Evolutionary conservation across 2,329 filamentous ascomycete species (phyloP).

Genomic region (Trematosphaeria pertusa): DNA sequence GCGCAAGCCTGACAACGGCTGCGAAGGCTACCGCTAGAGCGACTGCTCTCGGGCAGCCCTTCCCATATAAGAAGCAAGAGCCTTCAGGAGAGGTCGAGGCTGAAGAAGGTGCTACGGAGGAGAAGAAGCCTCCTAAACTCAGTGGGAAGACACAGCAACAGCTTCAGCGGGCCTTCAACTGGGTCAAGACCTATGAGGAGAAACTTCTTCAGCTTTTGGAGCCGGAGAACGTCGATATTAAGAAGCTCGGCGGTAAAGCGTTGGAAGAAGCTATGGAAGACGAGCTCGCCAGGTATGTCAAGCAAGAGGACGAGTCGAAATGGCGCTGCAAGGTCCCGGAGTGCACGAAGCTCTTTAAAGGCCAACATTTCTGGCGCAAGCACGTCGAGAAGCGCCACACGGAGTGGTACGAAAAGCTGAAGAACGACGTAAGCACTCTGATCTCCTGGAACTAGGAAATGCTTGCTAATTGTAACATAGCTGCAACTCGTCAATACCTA

Average conservation of each 20-base stretch:
- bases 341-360: conserved; percentile 96
- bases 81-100: conserved; percentile 69
- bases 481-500: conserved; percentile 92
- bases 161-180: conserved; percentile 93
- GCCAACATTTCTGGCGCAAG: conserved; percentile 96
- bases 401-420: conserved; percentile 83
- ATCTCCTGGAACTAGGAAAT: not conserved
- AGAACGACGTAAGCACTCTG: conserved; percentile 74
- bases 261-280: conserved; percentile 86
- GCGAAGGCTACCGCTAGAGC: conserved; percentile 86
- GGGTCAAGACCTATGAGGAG: conserved; percentile 98
- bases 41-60: conserved; percentile 81
- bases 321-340: conserved; percentile 96
- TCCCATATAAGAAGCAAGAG: conserved; percentile 81
- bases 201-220: conserved; percentile 93
- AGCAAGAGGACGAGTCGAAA: conserved; percentile 97
- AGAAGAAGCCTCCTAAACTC: conserved; percentile 70
- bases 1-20: conserved; percentile 81
- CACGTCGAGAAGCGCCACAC: conserved; percentile 94
- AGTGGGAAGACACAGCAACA: conserved; percentile 86
- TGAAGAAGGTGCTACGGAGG: conserved; percentile 71
- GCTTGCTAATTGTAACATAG: conserved; percentile 53
- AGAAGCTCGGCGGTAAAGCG: conserved; percentile 88
- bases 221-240: conserved; percentile 83
- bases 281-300: conserved; percentile 85